These are phyloP conservation scores for Microdochium paspali DNA, from an alignment of 2,329 filamentous ascomycete species.

Conservation along the genomic window DNA sequence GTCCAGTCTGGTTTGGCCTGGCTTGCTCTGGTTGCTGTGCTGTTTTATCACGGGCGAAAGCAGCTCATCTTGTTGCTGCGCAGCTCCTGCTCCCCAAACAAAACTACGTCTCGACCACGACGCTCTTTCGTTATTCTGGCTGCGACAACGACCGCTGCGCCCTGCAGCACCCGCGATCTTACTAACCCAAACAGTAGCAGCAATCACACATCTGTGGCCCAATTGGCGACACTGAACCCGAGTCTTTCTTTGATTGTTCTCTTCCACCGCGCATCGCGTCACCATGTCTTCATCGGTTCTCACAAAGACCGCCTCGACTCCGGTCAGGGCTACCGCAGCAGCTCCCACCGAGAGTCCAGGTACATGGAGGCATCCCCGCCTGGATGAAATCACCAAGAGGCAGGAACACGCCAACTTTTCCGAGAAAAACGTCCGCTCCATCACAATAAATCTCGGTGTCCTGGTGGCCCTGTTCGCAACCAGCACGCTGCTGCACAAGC, in stretches of 20 bases:
- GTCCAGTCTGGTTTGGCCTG: not conserved
- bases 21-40: too few species aligned
- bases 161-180: not conserved
- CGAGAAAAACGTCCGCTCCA: slow-evolving; percentile 62
- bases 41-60: not conserved
- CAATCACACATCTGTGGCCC: not conserved
- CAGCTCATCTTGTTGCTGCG: not conserved
- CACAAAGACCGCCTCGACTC: slow-evolving; percentile 29
- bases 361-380: slow-evolving; percentile 82
- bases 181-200: not conserved
- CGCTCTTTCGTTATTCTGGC: not conserved
- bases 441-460: slow-evolving; percentile 57
- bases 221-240: not conserved
- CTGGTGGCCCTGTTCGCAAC: slow-evolving; percentile 25
- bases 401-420: slow-evolving; percentile 72
- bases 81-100: not conserved
- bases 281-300: slow-evolving; percentile 21
- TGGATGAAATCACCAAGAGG: slow-evolving; percentile 77
- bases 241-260: slow-evolving; percentile 1
- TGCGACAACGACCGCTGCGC: not conserved
- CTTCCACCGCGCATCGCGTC: not conserved
- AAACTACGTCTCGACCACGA: not conserved
- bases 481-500: slow-evolving; percentile 9
- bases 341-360: slow-evolving; percentile 50
- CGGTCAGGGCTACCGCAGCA: slow-evolving; percentile 19